Base-by-base conservation (phyloP, 331 rosid genomes). In the Acacia concinna region DNA sequence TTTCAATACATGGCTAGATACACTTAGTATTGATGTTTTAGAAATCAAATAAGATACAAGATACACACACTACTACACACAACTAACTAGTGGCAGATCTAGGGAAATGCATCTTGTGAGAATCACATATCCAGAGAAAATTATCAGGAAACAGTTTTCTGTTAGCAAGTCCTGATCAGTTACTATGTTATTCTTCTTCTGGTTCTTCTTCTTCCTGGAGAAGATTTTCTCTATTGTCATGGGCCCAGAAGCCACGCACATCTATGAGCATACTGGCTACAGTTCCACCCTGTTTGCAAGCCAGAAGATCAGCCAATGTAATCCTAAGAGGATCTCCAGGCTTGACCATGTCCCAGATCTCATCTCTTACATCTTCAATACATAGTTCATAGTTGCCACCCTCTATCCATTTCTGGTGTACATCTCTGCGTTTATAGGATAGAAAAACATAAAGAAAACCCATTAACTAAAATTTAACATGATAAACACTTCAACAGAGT, bases 231-330 rank as follows among this genome's bases (percentile, higher is more conserved):
- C 99, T 88, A 65, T 96, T 96, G 91, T 96, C 99, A 80, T 96
- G 99, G 23, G 99, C 99, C 99, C 99, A 96, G 81, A 96, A 96
- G 77, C 98, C 99, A 8, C 97, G 99, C 83, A 96, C 98, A 44
- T 96, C 99, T 32, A 96, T 93, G 35, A 96, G 94, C 98, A 96
- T 93, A 85, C 99, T 93, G 52, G 98, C 99, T 3, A 96, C 97
- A 17, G 99, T 96, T 21, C 99, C 99, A 4, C 99, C 99, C 79
- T 96, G 99, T 82, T 96, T 96, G 93, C 99, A 96, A 73, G 73
- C 77, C 65, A 96, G 88, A 52, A 96, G 85, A 86, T 96, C 99
- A 1, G 89, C 85, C 84, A 87, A 86, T 32, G 99, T 90, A 34
- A 96, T 89, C 85, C 81, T 80, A 9, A 96, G 89, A 8, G 94